Base-by-base conservation (phyloP, 2,329 filamentous ascomycete genomes). In the Apiospora marii region DNA sequence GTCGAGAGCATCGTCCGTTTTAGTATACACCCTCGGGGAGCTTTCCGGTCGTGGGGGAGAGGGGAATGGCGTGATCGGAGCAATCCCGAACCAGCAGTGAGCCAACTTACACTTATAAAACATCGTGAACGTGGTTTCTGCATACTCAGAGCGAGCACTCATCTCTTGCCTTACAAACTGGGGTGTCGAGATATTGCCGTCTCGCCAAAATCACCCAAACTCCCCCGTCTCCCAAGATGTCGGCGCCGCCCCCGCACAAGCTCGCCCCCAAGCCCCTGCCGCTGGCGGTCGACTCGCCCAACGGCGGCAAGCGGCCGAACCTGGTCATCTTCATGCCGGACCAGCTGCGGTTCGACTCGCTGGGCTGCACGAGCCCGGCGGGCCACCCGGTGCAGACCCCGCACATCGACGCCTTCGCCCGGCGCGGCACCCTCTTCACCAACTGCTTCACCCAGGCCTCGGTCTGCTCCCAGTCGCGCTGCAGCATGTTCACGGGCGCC, bases 241-340 rank as follows among this genome's bases (percentile, higher is more conserved):
- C 51, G 14, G 51, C 51, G 6, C 51, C 51, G 8, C 51, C 51
- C 51, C 51, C 51, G 3, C 27, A 58, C 51, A 58, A 58, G 51
- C 30, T 58, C 14, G 49, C 24, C 14, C 69, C 69, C 49, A 43
- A 37, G 69, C 69, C 69, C 2, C 22, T 70, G 46, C 69, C 69
- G 34, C 49, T 70, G 34, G 27, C 16, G 4, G n/a, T 70, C 30
- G 34, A 70, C 46, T 71, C 70, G 3, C 64, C 64, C 46, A 71
- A 71, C 67, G 53, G 70, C 41, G 70, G 58, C 14, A 37, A 43
- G 30, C 64, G 58, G 19, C 82, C 19, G 41, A 85, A 85, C 71
- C 80, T 82, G 37, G 76, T 84, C 69, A 83, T 86, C 10, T 87
- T 86, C 73, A 86, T 86, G 85, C 85, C 84, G 3, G 85, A 87